Percentiles rank a stretch among this genome's conserved stretches.
Evolutionary conservation across 192 early-diverging fungal species (phyloP).

Genomic region (Coemansia sp.): DNA sequence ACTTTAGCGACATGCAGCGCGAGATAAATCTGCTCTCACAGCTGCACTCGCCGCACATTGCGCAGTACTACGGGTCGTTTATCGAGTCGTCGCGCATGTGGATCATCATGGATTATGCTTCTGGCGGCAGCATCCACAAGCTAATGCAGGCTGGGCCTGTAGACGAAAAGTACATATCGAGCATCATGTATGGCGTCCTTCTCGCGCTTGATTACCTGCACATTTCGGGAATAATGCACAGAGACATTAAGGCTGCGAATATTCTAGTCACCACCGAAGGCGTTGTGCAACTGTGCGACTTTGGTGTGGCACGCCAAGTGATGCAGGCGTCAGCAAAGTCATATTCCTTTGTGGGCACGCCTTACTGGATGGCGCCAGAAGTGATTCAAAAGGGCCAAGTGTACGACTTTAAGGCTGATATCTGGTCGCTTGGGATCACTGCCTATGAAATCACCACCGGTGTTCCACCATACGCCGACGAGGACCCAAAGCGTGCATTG

Average conservation of each 20-base stretch:
- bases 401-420: conserved; percentile 97
- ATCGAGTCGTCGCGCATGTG: conserved; percentile 91
- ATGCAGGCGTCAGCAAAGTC: conserved; percentile 68
- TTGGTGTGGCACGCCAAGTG: conserved; percentile 90
- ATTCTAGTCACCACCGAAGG: conserved; percentile 88
- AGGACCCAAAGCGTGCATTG: conserved; percentile 86
- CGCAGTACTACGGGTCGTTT: conserved; percentile 88
- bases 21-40: conserved; percentile 92
- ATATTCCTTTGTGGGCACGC: conserved; percentile 95
- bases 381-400: conserved; percentile 77
- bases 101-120: conserved; percentile 98
- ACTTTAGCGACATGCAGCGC: conserved; percentile 90
- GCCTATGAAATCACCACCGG: conserved; percentile 96
- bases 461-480: conserved; percentile 89
- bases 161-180: conserved; percentile 85
- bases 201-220: conserved; percentile 90
- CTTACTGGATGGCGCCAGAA: conserved; percentile 90
- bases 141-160: conserved; percentile 79
- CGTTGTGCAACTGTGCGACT: conserved; percentile 92
- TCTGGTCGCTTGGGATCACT: conserved; percentile 99
- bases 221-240: conserved; percentile 91
- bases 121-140: conserved; percentile 81
- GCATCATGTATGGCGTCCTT: conserved; percentile 87
- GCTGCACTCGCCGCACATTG: conserved; percentile 85
- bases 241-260: conserved; percentile 98